phyloP scores from a whole-genome alignment of 495 filamentous ascomycete species.

The Cetradonia linearis region DNA sequence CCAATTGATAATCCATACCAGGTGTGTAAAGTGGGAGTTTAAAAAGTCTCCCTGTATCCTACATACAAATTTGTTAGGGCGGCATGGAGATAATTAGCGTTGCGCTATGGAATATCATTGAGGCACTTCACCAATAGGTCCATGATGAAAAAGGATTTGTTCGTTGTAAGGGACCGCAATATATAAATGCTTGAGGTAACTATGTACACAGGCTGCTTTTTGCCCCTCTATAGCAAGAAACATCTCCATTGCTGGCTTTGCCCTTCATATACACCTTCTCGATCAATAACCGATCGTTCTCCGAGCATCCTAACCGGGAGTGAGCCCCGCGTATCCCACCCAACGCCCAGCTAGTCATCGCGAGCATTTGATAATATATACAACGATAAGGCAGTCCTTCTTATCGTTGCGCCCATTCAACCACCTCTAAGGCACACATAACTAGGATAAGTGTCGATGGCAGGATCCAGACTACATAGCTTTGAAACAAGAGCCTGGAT shows the following conservation, averaged over 20 bases:
- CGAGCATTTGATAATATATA: not conserved
- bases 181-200: not conserved
- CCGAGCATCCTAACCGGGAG: not conserved
- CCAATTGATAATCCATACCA: too few relatives aligned
- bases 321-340: not conserved
- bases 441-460: conserved; percentile 87
- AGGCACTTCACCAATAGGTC: not conserved
- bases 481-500: conserved; percentile 88
- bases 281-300: not conserved
- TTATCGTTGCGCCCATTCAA: conserved; percentile 64
- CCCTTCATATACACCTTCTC: not conserved
- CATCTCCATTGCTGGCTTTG: not conserved
- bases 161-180: not conserved
- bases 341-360: conserved; percentile 7
- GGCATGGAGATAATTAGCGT: too few relatives aligned
- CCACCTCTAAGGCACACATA: conserved; percentile 81
- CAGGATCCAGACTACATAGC: conserved; percentile 95
- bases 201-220: not conserved
- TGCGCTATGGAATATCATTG: too few relatives aligned
- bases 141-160: not conserved
- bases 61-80: too few relatives aligned
- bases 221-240: not conserved
- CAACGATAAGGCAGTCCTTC: not conserved
- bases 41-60: too few relatives aligned
- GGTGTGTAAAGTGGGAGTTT: too few relatives aligned